Evolutionary conservation across 768 basidiomycete genomes (phyloP), one percentile per base, ranked within the genome.

Genomic region (Psilocybe sp.): DNA sequence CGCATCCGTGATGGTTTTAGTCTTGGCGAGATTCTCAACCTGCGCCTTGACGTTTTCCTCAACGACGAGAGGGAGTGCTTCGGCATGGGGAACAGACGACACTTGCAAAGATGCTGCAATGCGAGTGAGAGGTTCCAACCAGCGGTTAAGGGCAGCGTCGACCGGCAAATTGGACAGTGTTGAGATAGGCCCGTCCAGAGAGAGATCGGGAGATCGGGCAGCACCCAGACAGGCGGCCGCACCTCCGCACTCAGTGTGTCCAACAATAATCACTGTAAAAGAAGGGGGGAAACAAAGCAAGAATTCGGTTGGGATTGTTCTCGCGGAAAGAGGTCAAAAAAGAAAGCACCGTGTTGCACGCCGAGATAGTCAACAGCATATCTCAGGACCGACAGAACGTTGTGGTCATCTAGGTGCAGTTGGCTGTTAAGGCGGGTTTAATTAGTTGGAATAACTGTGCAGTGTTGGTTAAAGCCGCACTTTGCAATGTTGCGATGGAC

Each of bases 401-500:
- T 92, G 51, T 79, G 78, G 64, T 96, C 93, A 48, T 84, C 66
- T 3, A 75, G 70, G 48, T 81, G 84, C 63, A 92, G 78, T 69
- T 92, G 92, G 63, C 88, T 89, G 33, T 36, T 34, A 38, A 18
- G 23, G 39, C 11, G 46, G 42, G 50, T 14, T 59, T 37, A 31
- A n/a, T 46, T 34, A 33, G 19, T 34, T 31, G 20, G 38, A 45
- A 38, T 23, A 4, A 28, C 7, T 28, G 23, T 28, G 23, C 23
- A 32, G 43, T 18, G 47, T n/a, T 32, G 34, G n/a, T 49, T 15
- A 41, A 14, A 47, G 19, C 23, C 23, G 34, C 56, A 90, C 86
- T 96, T 94, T 46, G 91, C 92, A 56, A 95, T 85, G 67, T 94
- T 94, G 41, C 92, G 75, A 67, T 92, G 84, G 23, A 87, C 83